Percentiles rank a stretch among this genome's conserved stretches.
These are phyloP conservation scores for Thymus mandschuricus DNA, from an alignment of 257 asterid species.

Conservation along the genomic window DNA sequence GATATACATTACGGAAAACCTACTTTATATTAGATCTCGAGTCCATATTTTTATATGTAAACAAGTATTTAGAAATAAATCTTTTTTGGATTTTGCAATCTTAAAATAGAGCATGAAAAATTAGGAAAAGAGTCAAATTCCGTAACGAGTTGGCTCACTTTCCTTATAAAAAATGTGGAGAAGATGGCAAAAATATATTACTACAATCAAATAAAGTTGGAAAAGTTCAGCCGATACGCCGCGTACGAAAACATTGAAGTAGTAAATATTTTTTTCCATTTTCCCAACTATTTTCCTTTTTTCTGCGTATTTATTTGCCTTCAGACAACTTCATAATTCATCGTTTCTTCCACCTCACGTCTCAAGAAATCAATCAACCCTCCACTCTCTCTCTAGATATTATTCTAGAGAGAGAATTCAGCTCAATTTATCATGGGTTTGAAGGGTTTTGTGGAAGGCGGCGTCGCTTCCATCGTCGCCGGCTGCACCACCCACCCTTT, in stretches of 20 bases:
- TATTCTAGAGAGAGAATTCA: neutral
- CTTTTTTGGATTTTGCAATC: neutral
- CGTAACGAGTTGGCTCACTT: neutral
- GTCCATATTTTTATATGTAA: too few relatives aligned
- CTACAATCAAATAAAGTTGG: neutral
- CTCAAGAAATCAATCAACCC: neutral
- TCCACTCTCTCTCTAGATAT: neutral
- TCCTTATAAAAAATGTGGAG: neutral
- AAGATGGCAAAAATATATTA: neutral
- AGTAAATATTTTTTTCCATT: neutral
- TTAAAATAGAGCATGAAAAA: neutral
- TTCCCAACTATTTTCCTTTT: neutral
- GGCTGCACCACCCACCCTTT: slow-evolving; percentile 69
- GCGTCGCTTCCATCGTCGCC: slow-evolving; percentile 65
- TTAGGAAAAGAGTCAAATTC: neutral
- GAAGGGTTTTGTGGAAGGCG: slow-evolving; percentile 67
- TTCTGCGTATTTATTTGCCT: too few relatives aligned
- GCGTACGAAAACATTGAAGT: neutral
- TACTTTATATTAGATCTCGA: too few relatives aligned
- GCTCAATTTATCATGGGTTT: neutral
- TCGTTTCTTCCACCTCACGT: neutral
- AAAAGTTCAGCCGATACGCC: slow-evolving; percentile 9
- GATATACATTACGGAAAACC: too few relatives aligned
- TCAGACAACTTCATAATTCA: neutral
- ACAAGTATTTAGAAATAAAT: too few relatives aligned